phyloP scores from a whole-genome alignment of 805 yeast species.

The Grigorovia yakushimaensis region DNA sequence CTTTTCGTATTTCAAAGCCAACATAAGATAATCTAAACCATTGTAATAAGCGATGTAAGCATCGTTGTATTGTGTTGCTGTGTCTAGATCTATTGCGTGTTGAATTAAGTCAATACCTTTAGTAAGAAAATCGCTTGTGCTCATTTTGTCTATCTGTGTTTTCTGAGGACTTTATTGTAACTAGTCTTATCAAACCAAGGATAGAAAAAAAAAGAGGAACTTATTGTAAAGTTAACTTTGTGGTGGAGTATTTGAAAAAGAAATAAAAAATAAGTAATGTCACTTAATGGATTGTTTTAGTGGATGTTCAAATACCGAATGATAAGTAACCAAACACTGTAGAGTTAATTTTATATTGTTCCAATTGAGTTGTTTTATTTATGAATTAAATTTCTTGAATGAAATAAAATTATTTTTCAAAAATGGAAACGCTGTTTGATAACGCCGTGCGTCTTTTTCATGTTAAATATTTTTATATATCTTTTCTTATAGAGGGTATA shows the following conservation, averaged over 20 bases:
- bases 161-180: background rate
- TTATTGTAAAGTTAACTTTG: too few relatives aligned
- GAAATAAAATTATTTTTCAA: too few relatives aligned
- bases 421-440: background rate
- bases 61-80: slow-evolving; percentile 81
- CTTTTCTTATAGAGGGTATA: background rate
- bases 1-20: slow-evolving; percentile 91
- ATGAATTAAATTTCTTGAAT: too few relatives aligned
- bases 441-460: background rate
- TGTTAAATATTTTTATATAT: too few relatives aligned
- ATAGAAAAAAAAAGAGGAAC: background rate
- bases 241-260: too few relatives aligned
- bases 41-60: slow-evolving; percentile 89
- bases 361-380: too few relatives aligned
- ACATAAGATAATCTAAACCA: slow-evolving; percentile 89
- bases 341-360: too few relatives aligned
- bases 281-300: too few relatives aligned
- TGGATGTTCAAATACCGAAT: too few relatives aligned
- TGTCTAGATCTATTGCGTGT: slow-evolving; percentile 90
- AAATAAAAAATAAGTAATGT: too few relatives aligned
- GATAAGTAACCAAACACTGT: too few relatives aligned
- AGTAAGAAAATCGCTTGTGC: slow-evolving; percentile 66
- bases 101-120: slow-evolving; percentile 94
- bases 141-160: slow-evolving; percentile 15
- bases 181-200: too few relatives aligned